These are phyloP conservation scores for Chlorella sp. DNA, from an alignment of 139 green algal genomes.

Conservation along the genomic window DNA sequence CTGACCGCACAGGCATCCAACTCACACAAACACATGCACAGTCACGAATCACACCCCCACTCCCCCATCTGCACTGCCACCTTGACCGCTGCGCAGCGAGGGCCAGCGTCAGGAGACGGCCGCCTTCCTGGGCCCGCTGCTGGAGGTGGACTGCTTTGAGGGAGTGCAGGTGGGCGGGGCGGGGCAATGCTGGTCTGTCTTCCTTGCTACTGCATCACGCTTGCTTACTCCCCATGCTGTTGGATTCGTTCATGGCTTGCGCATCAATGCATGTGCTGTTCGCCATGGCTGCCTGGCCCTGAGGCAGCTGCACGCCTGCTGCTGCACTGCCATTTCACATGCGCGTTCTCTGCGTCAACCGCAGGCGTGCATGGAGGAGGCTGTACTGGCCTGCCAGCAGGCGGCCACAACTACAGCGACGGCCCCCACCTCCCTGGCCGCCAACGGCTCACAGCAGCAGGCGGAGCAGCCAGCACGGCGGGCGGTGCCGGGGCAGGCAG, in stretches of 20 bases:
- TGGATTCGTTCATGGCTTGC: no score
- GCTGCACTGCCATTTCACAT: no score
- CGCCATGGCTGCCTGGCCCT: background rate
- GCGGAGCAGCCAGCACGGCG: background rate
- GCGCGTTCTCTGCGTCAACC: no score
- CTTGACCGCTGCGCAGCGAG: background rate
- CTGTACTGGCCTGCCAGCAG: background rate
- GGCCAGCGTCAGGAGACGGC: slow-evolving; percentile 27
- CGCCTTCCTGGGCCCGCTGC: slow-evolving; percentile 21
- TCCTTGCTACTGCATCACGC: no score
- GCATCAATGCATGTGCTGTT: no score
- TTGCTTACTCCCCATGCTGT: no score
- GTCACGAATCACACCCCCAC: no score
- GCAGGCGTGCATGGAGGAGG: slow-evolving; percentile 28
- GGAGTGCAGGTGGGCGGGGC: background rate
- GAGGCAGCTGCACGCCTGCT: no score
- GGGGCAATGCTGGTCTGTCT: no score
- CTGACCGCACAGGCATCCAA: background rate
- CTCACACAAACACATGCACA: background rate
- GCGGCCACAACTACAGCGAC: background rate
- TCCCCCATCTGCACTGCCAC: background rate
- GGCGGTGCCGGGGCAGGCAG: background rate
- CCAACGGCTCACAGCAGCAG: background rate
- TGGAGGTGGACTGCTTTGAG: slow-evolving; percentile 19
- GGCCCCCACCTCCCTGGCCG: background rate